Base-by-base conservation (phyloP, 129 eudicot genomes). In the Saussurea involucrata region DNA sequence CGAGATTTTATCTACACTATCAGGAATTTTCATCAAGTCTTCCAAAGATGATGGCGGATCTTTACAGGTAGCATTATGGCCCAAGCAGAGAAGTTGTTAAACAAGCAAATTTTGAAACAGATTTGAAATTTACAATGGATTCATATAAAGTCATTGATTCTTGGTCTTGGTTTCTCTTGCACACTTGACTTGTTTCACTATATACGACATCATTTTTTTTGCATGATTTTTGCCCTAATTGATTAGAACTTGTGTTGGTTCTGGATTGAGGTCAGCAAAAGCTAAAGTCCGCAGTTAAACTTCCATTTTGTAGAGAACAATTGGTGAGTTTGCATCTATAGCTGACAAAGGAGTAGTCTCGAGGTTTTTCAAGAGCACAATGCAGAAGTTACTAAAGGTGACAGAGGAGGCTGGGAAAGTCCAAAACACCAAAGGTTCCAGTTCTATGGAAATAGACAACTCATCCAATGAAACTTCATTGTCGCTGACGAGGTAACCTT, bases 11-110 rank as follows among this genome's bases (percentile, higher is more conserved):
- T 66, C 89, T 7, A 87, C 83, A 80, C 76, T 95, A 68, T 82
- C 90, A 4, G 88, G 80, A 65, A 84, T 89, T 78, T 85, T 87
- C 71, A 46, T 77, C 75, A 85, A 86, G 73, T 86, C 96, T 24
- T 70, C 89, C 60, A 88, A 88, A 79, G 98, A 89, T 88, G 88
- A 88, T 22, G 84, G 90, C 42, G 98, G 98, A 66, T 66, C 81
- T 63, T 78, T 95, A 75, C 98, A 82, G 98, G 98, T 91, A 84
- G 17, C 13, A 75, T 31, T 24, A 66, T 69, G 28, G 32, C 31
- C 3, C 28, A 74, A 60, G 65, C 28, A 60, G 25, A 60, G 2
- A 18, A 53, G 24, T 53, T 53, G 27, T 60, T 60, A 4, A 60
- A 60, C 65, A 21, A 60, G 28, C 21, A 21, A 60, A 60, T 6